Conservation (phyloP, 331 rosid genomes). For the Erythrophleum ivorense region DNA sequence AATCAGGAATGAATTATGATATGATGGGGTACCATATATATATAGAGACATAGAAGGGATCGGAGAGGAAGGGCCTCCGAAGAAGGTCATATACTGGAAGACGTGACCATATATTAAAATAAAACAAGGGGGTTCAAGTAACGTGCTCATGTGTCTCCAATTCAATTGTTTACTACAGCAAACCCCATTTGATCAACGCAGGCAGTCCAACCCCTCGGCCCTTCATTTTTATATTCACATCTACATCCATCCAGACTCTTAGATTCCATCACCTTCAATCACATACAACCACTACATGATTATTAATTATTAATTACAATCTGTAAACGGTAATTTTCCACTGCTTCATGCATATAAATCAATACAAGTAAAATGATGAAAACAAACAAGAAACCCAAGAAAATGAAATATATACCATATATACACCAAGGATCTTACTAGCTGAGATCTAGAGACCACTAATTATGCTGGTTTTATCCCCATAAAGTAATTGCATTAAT, state of each 20-base stretch:
- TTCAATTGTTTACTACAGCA: slow-evolving; percentile 3
- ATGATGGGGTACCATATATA: not conserved
- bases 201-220: not conserved
- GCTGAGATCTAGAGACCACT: not conserved
- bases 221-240: not conserved
- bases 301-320: not conserved
- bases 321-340: not conserved
- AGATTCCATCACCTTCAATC: not conserved
- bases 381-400: not conserved
- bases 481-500: not conserved
- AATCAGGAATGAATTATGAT: not conserved
- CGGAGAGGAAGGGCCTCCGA: not conserved
- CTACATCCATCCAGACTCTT: not conserved
- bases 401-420: not conserved
- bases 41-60: not conserved
- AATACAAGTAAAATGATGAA: not conserved
- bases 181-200: not conserved
- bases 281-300: not conserved
- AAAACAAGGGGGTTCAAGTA: not conserved
- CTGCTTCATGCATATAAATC: not conserved
- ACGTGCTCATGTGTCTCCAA: not conserved
- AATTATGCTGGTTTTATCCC: not conserved
- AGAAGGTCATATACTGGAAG: not conserved
- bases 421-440: not conserved
- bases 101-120: not conserved